phyloP scores from a whole-genome alignment of 768 basidiomycete genomes.

The Tubosaeta sp. region DNA sequence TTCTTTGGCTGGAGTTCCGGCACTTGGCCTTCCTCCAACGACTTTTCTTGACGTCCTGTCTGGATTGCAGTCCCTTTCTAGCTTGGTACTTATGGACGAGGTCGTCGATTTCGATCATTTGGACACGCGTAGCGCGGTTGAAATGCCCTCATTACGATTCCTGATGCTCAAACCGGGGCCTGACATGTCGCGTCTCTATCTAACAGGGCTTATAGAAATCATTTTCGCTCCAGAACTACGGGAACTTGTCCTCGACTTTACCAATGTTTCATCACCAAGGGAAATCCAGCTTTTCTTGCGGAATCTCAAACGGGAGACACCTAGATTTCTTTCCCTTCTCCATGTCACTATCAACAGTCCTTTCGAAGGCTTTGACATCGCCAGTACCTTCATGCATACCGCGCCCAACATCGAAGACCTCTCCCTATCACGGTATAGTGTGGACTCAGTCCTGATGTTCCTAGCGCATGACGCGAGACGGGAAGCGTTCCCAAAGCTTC shows the following conservation, averaged over 20 bases:
- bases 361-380: conserved; percentile 22
- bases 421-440: conserved; percentile 25
- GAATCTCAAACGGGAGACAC: conserved; percentile 23
- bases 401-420: conserved; percentile 24
- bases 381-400: conserved; percentile 18
- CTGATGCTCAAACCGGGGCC: conserved; percentile 22
- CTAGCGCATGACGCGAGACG: conserved; percentile 24
- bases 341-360: conserved; percentile 20
- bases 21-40: conserved; percentile 17
- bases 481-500: conserved; percentile 24
- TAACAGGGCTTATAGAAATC: conserved; percentile 22
- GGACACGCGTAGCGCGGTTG: conserved; percentile 3
- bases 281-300: conserved; percentile 29
- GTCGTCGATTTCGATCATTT: conserved; percentile 25
- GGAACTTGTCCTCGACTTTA: conserved; percentile 25
- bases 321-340: conserved; percentile 24
- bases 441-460: conserved; percentile 21
- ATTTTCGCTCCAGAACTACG: conserved; percentile 22
- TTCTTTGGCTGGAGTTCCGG: conserved; percentile 21
- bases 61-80: conserved; percentile 18
- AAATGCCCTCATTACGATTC: conserved; percentile 18
- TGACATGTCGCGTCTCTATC: conserved; percentile 26
- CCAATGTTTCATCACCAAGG: conserved; percentile 20
- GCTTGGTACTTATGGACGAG: conserved; percentile 24
- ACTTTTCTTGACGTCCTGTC: conserved; percentile 23